phyloP scores from a whole-genome alignment of 2,329 filamentous ascomycete genomes.

The Aspergillus sp. region DNA sequence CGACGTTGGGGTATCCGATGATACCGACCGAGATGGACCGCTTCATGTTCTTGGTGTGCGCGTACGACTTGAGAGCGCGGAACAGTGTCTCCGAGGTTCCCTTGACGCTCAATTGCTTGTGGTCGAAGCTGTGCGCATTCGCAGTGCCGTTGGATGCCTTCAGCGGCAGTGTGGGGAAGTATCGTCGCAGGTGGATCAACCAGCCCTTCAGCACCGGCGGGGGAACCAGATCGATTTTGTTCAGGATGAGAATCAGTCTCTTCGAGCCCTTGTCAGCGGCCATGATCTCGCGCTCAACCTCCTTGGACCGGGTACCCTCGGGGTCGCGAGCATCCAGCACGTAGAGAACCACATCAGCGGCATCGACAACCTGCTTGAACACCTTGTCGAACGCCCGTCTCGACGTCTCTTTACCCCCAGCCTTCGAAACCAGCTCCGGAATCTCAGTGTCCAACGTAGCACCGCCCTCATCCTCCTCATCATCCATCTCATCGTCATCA shows the following conservation, averaged over 20 bases:
- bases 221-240: slow-evolving; percentile 92
- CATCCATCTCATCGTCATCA: slow-evolving; percentile 49
- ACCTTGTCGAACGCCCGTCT: slow-evolving; percentile 90
- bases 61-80: slow-evolving; percentile 84
- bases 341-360: slow-evolving; percentile 86
- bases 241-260: slow-evolving; percentile 82
- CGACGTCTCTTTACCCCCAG: slow-evolving; percentile 54
- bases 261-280: slow-evolving; percentile 79
- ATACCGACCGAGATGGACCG: slow-evolving; percentile 86
- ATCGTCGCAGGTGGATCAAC: slow-evolving; percentile 78
- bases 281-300: slow-evolving; percentile 88
- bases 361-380: slow-evolving; percentile 87
- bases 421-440: slow-evolving; percentile 30
- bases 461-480: slow-evolving; percentile 51
- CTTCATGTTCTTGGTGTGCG: slow-evolving; percentile 77
- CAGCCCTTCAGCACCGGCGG: slow-evolving; percentile 76
- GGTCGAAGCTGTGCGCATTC: slow-evolving; percentile 87
- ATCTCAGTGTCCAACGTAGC: slow-evolving; percentile 37
- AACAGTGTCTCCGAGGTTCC: slow-evolving; percentile 81
- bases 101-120: slow-evolving; percentile 81
- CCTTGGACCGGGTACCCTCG: slow-evolving; percentile 81
- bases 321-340: slow-evolving; percentile 90
- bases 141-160: slow-evolving; percentile 76
- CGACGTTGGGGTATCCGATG: slow-evolving; percentile 93
- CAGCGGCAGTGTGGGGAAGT: slow-evolving; percentile 86